Evolutionary conservation across 192 early-diverging fungal species (phyloP), one percentile per base, ranked within the genome.

Genomic region (Backusella mclennaniae): DNA sequence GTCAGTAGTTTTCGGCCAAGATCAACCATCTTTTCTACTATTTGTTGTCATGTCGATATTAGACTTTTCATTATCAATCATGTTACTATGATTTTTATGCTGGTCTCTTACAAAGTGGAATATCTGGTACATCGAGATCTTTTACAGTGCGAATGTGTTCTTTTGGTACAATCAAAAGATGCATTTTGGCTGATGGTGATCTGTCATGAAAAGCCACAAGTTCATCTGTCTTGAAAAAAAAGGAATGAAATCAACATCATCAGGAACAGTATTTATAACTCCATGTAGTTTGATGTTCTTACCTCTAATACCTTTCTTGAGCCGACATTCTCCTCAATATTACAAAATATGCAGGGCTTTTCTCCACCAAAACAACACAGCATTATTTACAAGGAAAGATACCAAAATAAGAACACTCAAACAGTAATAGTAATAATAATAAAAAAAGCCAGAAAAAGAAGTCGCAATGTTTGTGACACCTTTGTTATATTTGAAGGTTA

Each of bases 151-250:
- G 26, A 41, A 85, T 77, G 66, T 86, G 87, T 31, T 73, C 31
- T 31, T 41, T 69, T 12, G 87, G 83, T 33, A 86, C 80, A 33
- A 86, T 72, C 35, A 88, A 74, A 46, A 86, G 70, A 67, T 86
- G 85, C 1, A 83, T 73, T 35, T 82, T 71, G 33, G 83, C 76
- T 1, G 81, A 79, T 19, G 83, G 87, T 23, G 76, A 73, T 41
- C 77, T 75, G 66, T 87, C 84, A 38, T 82, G 77, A 76, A 87
- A 87, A 6, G 81, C 81, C 6, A 84, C 63, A 23, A 85, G 73
- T 8, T 83, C 76, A n/a, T 82, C 66, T 33, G 85, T 85, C 82
- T 86, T 53, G 23, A 53, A 38, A 67, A 42, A 12, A 42, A 42
- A 42, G 12, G 21, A 36, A 74, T 26, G 9, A 4, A 26, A 4